Evolutionary conservation across 768 basidiomycete genomes (phyloP), one percentile per base, ranked within the genome.

Genomic region (Sarcodon sp.): DNA sequence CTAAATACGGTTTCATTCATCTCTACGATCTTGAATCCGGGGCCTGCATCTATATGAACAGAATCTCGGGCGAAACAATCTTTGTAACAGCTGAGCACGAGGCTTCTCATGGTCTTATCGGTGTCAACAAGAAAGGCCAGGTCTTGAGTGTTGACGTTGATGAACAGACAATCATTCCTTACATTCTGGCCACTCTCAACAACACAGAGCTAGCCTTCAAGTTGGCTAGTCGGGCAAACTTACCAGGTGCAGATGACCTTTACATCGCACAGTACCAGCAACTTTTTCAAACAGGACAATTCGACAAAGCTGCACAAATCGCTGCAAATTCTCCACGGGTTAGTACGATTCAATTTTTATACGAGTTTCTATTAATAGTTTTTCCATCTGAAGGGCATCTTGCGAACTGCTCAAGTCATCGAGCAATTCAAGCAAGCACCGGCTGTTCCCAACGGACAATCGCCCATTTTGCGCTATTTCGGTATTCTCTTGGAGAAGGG

Each of bases 91-190:
- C 94, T 33, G 93, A 97, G 59, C 91, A 97, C 59, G 93, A 97
- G 64, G 77, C 82, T 13, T 81, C 83, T 3, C 79, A 90, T 60
- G 96, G 96, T 70, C 96, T 99, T 64, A 90, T 99, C 53, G 94
- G 94, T 55, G 92, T 99, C 61, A 99, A 99, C 78, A 89, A 94
- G 76, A 98, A 98, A 69, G 96, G 96, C 33, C 96, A 99, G 66
- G 91, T 97, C 13, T 75, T 99, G 48, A 92, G 89, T 56, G 96
- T 99, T 53, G 91, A 84, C 54, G 85, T 98, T 54, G 96, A 99
- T 64, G 96, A 98, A 61, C 81, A 89, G 59, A 92, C 91, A 15
- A 80, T 98, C 59, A 80, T 99, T 54, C 94, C 94, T 3, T 99
- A 98, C 65, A 87, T 96, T 54, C 72, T 97, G 52, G 80, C 79